phyloP scores from a whole-genome alignment of 2,329 filamentous ascomycete species.

The Fusarium kyushuense region DNA sequence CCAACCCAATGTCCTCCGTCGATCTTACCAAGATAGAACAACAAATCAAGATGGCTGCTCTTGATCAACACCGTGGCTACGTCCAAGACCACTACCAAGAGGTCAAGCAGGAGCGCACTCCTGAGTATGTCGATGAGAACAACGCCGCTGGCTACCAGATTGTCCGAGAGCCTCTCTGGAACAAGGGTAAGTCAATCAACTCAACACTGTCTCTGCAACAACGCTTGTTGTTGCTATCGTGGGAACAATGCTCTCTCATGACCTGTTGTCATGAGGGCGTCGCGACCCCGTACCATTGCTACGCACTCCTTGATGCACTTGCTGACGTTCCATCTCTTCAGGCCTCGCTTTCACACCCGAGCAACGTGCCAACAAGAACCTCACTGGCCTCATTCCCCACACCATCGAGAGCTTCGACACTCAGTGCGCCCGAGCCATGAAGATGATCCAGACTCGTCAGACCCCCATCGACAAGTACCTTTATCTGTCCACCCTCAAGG shows the following conservation, averaged over 20 bases:
- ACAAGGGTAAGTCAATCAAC: constrained; percentile 66
- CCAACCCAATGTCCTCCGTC: constrained; percentile 68
- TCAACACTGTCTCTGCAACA: constrained; percentile 10
- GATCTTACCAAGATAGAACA: constrained; percentile 69
- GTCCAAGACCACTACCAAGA: constrained; percentile 66
- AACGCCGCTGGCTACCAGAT: constrained; percentile 71
- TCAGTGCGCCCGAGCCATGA: constrained; percentile 75
- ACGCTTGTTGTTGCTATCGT: constrained; percentile 33
- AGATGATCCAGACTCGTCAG: constrained; percentile 76
- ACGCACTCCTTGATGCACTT: constrained; percentile 1
- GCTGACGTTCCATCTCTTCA: constrained; percentile 49
- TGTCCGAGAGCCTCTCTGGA: constrained; percentile 72
- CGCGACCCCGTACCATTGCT: not conserved
- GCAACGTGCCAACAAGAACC: constrained; percentile 72
- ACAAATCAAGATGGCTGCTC: constrained; percentile 69
- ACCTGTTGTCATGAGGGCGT: constrained; percentile 6
- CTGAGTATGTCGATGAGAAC: constrained; percentile 65
- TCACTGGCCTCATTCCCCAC: constrained; percentile 74
- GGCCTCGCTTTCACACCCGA: constrained; percentile 74
- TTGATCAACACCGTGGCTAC: constrained; percentile 72
- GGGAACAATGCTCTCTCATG: constrained; percentile 10
- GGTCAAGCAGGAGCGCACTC: constrained; percentile 65
- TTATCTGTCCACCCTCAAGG: constrained; percentile 81
- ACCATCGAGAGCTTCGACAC: constrained; percentile 71
- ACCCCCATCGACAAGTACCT: constrained; percentile 85